Conservation (phyloP, 73 alveolate genomes). For the Breviolum minutum region DNA sequence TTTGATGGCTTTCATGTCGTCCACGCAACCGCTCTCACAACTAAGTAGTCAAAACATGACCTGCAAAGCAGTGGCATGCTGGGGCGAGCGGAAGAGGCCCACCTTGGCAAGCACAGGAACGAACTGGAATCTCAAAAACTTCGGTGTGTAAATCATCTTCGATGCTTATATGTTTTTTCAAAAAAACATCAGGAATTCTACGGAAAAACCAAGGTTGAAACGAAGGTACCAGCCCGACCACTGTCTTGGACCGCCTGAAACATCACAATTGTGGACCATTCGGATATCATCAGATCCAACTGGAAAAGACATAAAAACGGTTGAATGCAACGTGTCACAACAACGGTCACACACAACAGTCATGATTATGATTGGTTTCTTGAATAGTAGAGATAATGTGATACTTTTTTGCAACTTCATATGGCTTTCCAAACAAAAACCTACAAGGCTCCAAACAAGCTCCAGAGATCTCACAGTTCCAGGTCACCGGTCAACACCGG, state of each 20-base stretch:
- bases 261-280: too few species aligned
- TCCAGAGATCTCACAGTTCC: too few species aligned
- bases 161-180: neutral
- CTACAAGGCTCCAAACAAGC: too few species aligned
- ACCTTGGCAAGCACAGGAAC: neutral
- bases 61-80: constrained; percentile 63
- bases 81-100: constrained; percentile 78
- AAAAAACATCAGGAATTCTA: neutral
- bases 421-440: too few species aligned
- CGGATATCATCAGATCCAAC: neutral
- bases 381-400: neutral
- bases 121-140: neutral
- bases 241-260: constrained; percentile 30
- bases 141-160: neutral
- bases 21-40: neutral
- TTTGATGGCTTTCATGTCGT: neutral
- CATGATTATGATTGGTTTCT: too few species aligned
- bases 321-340: too few species aligned
- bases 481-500: too few species aligned
- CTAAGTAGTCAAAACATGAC: neutral
- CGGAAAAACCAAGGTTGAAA: neutral
- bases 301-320: neutral
- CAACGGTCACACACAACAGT: neutral
- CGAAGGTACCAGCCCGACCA: constrained; percentile 86
- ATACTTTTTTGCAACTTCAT: neutral